Evolutionary conservation across 2,329 filamentous ascomycete genomes (phyloP), one percentile per base, ranked within the genome.

Genomic region (Sporothrix phasma): DNA sequence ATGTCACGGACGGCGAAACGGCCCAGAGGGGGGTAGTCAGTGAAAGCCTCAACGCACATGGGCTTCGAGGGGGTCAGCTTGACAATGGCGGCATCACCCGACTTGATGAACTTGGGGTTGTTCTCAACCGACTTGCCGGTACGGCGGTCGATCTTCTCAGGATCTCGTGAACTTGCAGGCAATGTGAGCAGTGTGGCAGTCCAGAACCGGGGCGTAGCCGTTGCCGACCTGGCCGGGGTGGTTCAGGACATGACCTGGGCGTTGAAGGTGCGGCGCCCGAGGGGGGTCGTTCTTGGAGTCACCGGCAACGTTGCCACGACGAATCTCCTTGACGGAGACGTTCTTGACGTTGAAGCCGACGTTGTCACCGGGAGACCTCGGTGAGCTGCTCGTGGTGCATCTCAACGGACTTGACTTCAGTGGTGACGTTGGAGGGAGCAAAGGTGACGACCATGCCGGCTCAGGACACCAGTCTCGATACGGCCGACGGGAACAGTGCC

Each of bases 301-400:
- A 91, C 92, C 91, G 76, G 90, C 90, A 75, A 99, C 94, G 88
- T 99, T 97, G 78, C 94, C 94, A 96, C 94, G 94, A 83, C 94
- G 94, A 78, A 99, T 96, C 81, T 99, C 94, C 92, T 99, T 99
- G 84, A 99, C 94, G 81, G 94, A 97, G 76, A 99, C 94, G 94
- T 99, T 99, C 92, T 99, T 99, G 84, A 99, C 93, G 90, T 99
- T 99, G 92, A 99, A 99, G 76, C 94, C 94, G 80, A 99, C 94
- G 86, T 99, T 99, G 90, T 99, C 94, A 88, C 94, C 94, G 77
- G 94, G 94, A 72, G 90, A 94, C 94, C 87, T 96, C 88, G 71
- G 79, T 68, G 74, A 99, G 92, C 89, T 97, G 92, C 86, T 97
- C 91, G 92, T 97, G 93, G 88, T 97, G 93, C 94, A 99, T 99